A percentile compares a stretch with the other conserved stretches of the same genome.
phyloP scores from a whole-genome alignment of 2,329 filamentous ascomycete genomes.

The Alternaria conjuncta region DNA sequence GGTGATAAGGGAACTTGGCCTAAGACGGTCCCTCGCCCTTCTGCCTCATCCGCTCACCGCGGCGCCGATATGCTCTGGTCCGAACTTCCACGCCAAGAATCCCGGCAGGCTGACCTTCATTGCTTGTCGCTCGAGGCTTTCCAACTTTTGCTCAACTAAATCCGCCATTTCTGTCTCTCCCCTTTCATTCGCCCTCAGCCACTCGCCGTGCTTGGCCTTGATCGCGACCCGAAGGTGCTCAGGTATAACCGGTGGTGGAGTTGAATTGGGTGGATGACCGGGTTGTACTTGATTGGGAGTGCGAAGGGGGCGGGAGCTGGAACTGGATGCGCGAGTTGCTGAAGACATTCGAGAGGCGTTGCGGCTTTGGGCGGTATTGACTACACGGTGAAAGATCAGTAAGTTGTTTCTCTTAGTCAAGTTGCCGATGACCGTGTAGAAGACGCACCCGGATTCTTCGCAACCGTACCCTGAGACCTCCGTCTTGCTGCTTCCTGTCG shows the following conservation, averaged over 20 bases:
- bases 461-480: background rate
- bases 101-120: background rate
- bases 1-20: background rate
- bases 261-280: background rate
- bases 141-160: background rate
- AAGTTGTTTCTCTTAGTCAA: background rate
- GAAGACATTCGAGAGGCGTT: background rate
- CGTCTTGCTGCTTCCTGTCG: background rate
- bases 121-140: background rate
- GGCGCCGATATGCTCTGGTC: background rate
- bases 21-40: background rate
- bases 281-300: background rate
- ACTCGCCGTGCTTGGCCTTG: background rate
- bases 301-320: background rate
- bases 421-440: background rate
- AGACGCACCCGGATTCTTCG: background rate
- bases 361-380: background rate
- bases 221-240: background rate
- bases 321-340: background rate
- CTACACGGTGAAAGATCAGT: background rate
- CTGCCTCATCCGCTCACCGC: background rate
- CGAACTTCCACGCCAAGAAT: background rate
- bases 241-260: background rate
- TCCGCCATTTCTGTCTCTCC: background rate
- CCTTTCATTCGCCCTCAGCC: background rate